phyloP scores from a whole-genome alignment of 2,329 filamentous ascomycete genomes.

The Cladosporium sphaerospermum region DNA sequence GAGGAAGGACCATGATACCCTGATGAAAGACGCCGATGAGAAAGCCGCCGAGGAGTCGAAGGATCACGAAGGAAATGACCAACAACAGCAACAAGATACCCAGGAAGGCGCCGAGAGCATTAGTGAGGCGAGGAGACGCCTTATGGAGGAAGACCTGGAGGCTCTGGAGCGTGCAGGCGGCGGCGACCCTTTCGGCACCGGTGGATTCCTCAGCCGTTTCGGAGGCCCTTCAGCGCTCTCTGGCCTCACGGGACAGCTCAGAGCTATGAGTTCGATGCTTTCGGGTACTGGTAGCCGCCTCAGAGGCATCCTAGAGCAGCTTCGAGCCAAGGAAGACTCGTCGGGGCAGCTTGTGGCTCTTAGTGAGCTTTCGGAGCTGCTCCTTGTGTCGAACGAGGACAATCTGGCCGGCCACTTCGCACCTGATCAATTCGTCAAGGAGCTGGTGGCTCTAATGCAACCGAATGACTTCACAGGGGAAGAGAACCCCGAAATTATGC shows the following conservation, averaged over 20 bases:
- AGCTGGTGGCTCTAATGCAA: conserved; percentile 86
- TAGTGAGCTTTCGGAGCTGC: conserved; percentile 85
- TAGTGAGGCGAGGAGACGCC: conserved; percentile 58
- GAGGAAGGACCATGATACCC: conserved; percentile 28
- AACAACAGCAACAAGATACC: conserved; percentile 48
- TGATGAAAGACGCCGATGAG: conserved; percentile 30
- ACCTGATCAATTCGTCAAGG: conserved; percentile 90
- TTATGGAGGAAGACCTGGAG: conserved; percentile 55
- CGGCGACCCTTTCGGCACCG: conserved; percentile 53
- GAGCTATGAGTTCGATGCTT: conserved; percentile 88
- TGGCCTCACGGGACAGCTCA: conserved; percentile 69
- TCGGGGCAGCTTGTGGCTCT: conserved; percentile 86
- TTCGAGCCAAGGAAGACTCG: conserved; percentile 77
- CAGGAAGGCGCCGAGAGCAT: conserved; percentile 29
- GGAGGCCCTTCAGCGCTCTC: conserved; percentile 40
- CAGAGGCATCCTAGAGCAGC: conserved; percentile 52
- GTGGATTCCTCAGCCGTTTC: conserved; percentile 60
- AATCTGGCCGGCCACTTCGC: conserved; percentile 92
- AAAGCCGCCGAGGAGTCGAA: conserved; percentile 27
- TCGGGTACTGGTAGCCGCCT: conserved; percentile 74
- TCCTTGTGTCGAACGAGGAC: conserved; percentile 93
- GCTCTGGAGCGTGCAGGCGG: conserved; percentile 30
- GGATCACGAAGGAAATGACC: conserved; percentile 32
- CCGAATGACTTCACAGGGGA: conserved; percentile 72
- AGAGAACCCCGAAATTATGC: conserved; percentile 94